These are phyloP conservation scores for Pseudoscleropodium purum DNA, from an alignment of 225 moss, liverwort and hornwort genomes.

Conservation along the genomic window DNA sequence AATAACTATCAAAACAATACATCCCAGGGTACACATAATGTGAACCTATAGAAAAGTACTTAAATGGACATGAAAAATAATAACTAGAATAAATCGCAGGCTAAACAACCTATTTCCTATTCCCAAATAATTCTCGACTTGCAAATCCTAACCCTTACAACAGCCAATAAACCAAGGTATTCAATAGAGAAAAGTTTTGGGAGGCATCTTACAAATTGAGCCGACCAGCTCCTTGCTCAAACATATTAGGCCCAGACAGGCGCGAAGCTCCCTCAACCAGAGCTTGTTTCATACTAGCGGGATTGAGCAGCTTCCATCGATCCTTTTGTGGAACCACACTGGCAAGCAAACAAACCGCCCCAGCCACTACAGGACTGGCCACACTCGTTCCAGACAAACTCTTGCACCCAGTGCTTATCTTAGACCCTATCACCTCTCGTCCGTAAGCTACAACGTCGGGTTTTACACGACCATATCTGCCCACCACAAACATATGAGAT, in stretches of 20 bases:
- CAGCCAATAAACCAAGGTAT: not conserved
- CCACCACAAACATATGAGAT: not conserved
- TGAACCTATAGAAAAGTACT: not conserved
- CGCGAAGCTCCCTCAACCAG: constrained; percentile 90
- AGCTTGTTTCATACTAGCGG: constrained; percentile 98
- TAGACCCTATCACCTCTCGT: constrained; percentile 87
- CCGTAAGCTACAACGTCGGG: constrained; percentile 98
- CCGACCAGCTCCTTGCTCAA: constrained; percentile 94
- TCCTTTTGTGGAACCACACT: constrained; percentile 78
- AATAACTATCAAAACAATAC: not conserved
- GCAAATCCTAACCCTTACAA: not conserved
- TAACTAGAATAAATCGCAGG: not conserved
- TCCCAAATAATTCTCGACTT: not conserved
- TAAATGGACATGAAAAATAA: not conserved
- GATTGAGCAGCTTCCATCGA: constrained; percentile 83
- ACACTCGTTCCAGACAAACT: constrained; percentile 96
- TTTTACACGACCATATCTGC: constrained; percentile 88
- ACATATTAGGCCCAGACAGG: constrained; percentile 83
- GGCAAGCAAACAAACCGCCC: constrained; percentile 85
- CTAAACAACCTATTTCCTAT: not conserved
- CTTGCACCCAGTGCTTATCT: constrained; percentile 90
- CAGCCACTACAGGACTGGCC: constrained; percentile 96
- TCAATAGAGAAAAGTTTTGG: not conserved
- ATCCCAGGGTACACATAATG: not conserved
- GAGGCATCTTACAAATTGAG: constrained; percentile 70